These are phyloP conservation scores for Protea cynaroides DNA, from an alignment of 164 flowering plant genomes.

Conservation along the genomic window DNA sequence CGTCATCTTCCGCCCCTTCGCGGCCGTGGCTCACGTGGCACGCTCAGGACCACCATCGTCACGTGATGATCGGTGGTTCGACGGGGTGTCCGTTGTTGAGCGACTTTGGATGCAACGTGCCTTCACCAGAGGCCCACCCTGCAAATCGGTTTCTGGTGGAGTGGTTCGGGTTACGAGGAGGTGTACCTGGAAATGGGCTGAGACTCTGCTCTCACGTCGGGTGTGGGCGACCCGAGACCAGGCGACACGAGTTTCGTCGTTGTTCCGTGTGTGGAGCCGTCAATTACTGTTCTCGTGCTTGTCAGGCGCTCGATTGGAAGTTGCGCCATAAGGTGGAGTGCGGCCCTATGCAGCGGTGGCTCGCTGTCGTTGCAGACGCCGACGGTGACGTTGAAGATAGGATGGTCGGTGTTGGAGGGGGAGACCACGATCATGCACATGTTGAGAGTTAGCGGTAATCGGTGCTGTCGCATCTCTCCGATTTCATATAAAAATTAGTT, in stretches of 20 bases:
- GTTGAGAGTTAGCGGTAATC: constrained; percentile 21
- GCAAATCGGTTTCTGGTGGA: constrained; percentile 68
- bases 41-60: constrained; percentile 17
- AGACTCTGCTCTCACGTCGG: constrained; percentile 73
- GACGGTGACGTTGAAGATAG: constrained; percentile 22
- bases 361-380: constrained; percentile 29
- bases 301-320: constrained; percentile 97
- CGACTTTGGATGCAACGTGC: constrained; percentile 90
- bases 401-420: constrained; percentile 13
- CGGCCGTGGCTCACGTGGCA: constrained; percentile 41
- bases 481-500: background rate
- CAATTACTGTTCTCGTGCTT: constrained; percentile 91
- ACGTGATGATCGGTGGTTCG: constrained; percentile 7
- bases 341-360: constrained; percentile 50
- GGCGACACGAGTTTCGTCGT: constrained; percentile 76
- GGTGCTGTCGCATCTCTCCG: too few species aligned
- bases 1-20: constrained; percentile 14
- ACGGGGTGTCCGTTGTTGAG: constrained; percentile 66
- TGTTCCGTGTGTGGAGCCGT: constrained; percentile 90
- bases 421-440: constrained; percentile 15
- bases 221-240: constrained; percentile 85
- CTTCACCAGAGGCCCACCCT: constrained; percentile 71
- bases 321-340: constrained; percentile 71
- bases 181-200: constrained; percentile 38
- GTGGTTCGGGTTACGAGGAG: constrained; percentile 49